Base-by-base conservation (phyloP, 176 grass and related monocot genomes). In the Triticum turgidum region DNA sequence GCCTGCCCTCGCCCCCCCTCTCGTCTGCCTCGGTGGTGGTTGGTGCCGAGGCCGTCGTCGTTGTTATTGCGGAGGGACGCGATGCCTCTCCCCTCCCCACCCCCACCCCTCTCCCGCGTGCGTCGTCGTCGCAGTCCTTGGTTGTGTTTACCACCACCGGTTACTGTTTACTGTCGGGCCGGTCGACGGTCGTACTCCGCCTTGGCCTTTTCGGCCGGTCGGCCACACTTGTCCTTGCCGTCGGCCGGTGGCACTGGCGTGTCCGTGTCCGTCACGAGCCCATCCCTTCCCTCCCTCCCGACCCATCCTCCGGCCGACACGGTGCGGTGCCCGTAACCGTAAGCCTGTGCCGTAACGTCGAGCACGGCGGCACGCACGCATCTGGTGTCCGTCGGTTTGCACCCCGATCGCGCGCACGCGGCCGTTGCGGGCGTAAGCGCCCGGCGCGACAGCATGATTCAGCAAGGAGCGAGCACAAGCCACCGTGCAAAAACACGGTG, bases 111-210 rank as follows among this genome's bases (percentile, higher is more conserved):
- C 62, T 10, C 6, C 52, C 49, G 84, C 75, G 42, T 69, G 75
- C 75, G 79, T 65, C 52, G 80, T 79, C 21, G 66, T 21, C 56
- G 85, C 9, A 12, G 84, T 58, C 14, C 49, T 52, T 52, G 49
- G 49, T 15, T 81, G 59, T 69, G 86, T 91, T 87, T 87, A 91
- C 81, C 89, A 81, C 82, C 86, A 77, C 52, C 82, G 51, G 52
- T 80, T 82, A 85, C 86, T 91, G 89, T 91, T 91, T 88, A 91
- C 86, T 77, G 89, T 81, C 89, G 67, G 80, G 80, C 44, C 11
- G 85, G 74, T 42, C 45, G 75, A 35, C 11, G 85, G 74, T 42
- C 45, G 76, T 71, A 81, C 81, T 5, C 78, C 76, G 38, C 73
- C 81, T 44, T 47, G 69, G 38, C 63, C 4, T 12, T 54, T 29